phyloP scores from a whole-genome alignment of 306 rosid species.

The Lathyrus aphaca region DNA sequence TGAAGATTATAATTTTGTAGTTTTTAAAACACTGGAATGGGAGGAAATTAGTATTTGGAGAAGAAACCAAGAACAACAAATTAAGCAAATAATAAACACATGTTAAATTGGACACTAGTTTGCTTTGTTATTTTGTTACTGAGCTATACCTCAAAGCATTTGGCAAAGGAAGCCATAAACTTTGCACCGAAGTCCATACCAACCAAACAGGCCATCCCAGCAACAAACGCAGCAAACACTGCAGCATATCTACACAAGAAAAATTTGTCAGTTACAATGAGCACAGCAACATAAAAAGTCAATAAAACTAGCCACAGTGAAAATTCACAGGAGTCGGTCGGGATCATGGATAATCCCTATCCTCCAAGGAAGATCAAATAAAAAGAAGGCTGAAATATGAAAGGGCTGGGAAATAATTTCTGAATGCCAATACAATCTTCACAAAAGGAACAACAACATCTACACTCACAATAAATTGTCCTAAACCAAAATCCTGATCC shows the following conservation, averaged over 20 bases:
- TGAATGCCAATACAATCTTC: background rate
- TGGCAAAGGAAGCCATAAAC: slow-evolving; percentile 81
- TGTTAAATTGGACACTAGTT: slow-evolving; percentile 15
- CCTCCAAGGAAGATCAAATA: slow-evolving; percentile 25
- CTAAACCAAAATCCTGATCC: background rate
- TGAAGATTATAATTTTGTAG: slow-evolving; percentile 22
- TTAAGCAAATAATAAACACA: slow-evolving; percentile 5
- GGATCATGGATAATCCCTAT: slow-evolving; percentile 1
- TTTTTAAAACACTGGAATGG: slow-evolving; percentile 26
- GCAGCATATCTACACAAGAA: slow-evolving; percentile 80
- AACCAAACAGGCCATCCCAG: slow-evolving; percentile 79
- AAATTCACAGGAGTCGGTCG: slow-evolving; percentile 17
- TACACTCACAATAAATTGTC: slow-evolving; percentile 20
- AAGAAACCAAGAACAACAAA: slow-evolving; percentile 37
- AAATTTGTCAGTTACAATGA: slow-evolving; percentile 40
- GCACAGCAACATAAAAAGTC: slow-evolving; percentile 18
- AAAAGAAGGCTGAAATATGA: slow-evolving; percentile 24
- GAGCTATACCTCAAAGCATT: slow-evolving; percentile 72
- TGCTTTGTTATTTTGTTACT: slow-evolving; percentile 11
- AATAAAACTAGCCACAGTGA: slow-evolving; percentile 6
- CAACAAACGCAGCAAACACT: slow-evolving; percentile 84
- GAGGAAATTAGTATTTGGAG: slow-evolving; percentile 20
- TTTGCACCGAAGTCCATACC: slow-evolving; percentile 84
- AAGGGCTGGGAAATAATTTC: slow-evolving; percentile 20
- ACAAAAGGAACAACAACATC: slow-evolving; percentile 22